These are phyloP conservation scores for Cercospora sp. DNA, from an alignment of 2,329 filamentous ascomycete species.

Conservation along the genomic window DNA sequence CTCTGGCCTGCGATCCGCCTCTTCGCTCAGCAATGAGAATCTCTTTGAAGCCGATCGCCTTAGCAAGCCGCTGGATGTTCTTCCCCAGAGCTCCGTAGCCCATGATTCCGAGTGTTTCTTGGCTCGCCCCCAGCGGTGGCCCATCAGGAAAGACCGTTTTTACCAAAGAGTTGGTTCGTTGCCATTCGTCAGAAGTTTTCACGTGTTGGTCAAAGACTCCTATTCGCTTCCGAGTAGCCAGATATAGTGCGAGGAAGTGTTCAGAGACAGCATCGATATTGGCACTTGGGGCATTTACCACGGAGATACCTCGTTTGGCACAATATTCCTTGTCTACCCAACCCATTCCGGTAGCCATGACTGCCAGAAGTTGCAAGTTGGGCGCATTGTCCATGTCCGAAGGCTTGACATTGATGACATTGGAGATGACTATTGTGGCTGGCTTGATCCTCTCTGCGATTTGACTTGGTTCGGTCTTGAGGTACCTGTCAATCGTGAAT, in stretches of 20 bases:
- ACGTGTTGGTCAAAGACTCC: slow-evolving; percentile 23
- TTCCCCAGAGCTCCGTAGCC: slow-evolving; percentile 28
- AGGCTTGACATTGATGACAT: slow-evolving; percentile 25
- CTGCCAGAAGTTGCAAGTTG: slow-evolving; percentile 24
- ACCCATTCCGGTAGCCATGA: slow-evolving; percentile 29
- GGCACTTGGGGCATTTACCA: slow-evolving; percentile 24
- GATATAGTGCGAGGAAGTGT: slow-evolving; percentile 26
- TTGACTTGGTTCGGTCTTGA: slow-evolving; percentile 36
- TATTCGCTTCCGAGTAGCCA: slow-evolving; percentile 26
- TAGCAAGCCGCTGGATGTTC: slow-evolving; percentile 20
- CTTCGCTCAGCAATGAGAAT: slow-evolving; percentile 26
- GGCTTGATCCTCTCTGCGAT: slow-evolving; percentile 26
- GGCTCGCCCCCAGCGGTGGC: slow-evolving; percentile 24
- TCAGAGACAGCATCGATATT: slow-evolving; percentile 29
- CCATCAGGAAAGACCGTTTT: slow-evolving; percentile 27
- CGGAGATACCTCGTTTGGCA: slow-evolving; percentile 20
- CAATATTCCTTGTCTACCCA: slow-evolving; percentile 30
- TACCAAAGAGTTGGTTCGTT: slow-evolving; percentile 20
- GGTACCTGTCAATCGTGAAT: slow-evolving; percentile 26
- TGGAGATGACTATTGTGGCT: slow-evolving; percentile 28
- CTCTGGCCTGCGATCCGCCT: slow-evolving; percentile 11
- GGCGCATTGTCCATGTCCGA: slow-evolving; percentile 29
- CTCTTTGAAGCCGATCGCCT: slow-evolving; percentile 24
- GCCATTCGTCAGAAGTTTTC: slow-evolving; percentile 27
- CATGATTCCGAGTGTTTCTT: slow-evolving; percentile 27